Percentiles rank a stretch among this genome's conserved stretches.
phyloP scores from a whole-genome alignment of 2,329 filamentous ascomycete species.

The Beauveria rudraprayagi region DNA sequence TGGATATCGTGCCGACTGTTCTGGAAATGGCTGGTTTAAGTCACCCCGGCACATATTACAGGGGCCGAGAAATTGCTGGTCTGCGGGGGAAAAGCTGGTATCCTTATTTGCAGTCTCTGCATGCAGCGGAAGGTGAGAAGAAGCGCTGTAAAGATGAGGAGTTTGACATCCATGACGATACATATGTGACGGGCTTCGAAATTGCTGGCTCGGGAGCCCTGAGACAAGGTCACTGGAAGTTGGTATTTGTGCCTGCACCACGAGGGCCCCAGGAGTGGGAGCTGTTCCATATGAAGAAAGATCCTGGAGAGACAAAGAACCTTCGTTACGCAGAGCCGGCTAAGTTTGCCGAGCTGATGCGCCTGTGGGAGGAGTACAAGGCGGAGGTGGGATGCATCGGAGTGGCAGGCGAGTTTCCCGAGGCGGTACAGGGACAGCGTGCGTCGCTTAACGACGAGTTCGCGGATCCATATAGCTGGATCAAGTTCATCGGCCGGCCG shows the following conservation, averaged over 20 bases:
- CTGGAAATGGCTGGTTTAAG: constrained; percentile 34
- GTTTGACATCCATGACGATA: constrained; percentile 19
- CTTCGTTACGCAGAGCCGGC: constrained; percentile 16
- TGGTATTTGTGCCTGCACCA: constrained; percentile 21
- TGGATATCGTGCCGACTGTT: constrained; percentile 34
- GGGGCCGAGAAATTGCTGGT: constrained; percentile 37
- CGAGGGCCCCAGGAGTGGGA: constrained; percentile 21
- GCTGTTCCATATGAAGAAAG: constrained; percentile 21
- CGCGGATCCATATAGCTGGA: constrained; percentile 10
- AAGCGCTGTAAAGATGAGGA: not conserved
- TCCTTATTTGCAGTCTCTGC: not conserved
- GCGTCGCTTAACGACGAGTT: constrained; percentile 7
- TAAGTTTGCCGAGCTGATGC: constrained; percentile 22
- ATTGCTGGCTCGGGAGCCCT: constrained; percentile 25
- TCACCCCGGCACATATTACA: constrained; percentile 27
- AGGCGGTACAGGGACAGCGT: constrained; percentile 7
- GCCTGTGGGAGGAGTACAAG: constrained; percentile 27
- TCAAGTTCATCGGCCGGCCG: constrained; percentile 8
- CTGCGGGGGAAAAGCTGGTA: constrained; percentile 35
- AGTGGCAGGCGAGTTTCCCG: constrained; percentile 10
- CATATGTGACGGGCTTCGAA: constrained; percentile 28
- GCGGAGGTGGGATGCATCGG: constrained; percentile 7
- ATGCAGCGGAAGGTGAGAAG: not conserved
- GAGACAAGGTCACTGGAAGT: constrained; percentile 27
- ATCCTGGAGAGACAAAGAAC: constrained; percentile 23